A percentile compares a stretch with the other conserved stretches of the same genome.
phyloP scores from a whole-genome alignment of 805 yeast species.

The Metschnikowia similis region DNA sequence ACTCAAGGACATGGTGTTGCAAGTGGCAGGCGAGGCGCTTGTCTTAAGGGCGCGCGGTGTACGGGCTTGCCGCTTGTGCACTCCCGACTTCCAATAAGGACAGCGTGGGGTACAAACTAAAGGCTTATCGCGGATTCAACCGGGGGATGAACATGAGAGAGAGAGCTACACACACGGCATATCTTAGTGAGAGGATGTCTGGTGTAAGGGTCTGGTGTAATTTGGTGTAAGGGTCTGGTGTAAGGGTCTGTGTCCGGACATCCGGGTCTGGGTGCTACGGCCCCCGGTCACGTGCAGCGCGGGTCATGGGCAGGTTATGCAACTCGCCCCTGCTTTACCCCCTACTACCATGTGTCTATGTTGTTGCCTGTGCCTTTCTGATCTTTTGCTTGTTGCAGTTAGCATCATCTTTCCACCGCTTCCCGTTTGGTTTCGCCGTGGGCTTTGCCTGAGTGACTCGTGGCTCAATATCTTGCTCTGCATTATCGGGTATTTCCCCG shows the following conservation, averaged over 20 bases:
- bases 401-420: slow-evolving; percentile 71
- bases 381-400: slow-evolving; percentile 53
- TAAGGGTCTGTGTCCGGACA: too few species aligned
- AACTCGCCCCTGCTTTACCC: background rate
- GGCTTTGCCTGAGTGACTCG: slow-evolving; percentile 53
- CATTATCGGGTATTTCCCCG: slow-evolving; percentile 48
- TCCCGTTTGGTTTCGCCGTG: slow-evolving; percentile 65
- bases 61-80: background rate
- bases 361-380: slow-evolving; percentile 37
- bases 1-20: slow-evolving; percentile 15
- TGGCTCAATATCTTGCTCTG: slow-evolving; percentile 40
- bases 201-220: too few species aligned
- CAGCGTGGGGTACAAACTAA: background rate
- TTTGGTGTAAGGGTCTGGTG: too few species aligned
- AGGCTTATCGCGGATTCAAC: too few species aligned
- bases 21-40: background rate
- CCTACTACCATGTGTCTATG: slow-evolving; percentile 9
- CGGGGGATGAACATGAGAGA: too few species aligned
- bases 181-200: too few species aligned
- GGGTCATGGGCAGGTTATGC: background rate
- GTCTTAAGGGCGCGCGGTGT: background rate
- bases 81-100: background rate
- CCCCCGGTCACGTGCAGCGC: background rate
- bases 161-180: too few species aligned
- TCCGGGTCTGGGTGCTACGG: too few species aligned